phyloP scores from a whole-genome alignment of 768 basidiomycete species.

The Boletellus ananas region DNA sequence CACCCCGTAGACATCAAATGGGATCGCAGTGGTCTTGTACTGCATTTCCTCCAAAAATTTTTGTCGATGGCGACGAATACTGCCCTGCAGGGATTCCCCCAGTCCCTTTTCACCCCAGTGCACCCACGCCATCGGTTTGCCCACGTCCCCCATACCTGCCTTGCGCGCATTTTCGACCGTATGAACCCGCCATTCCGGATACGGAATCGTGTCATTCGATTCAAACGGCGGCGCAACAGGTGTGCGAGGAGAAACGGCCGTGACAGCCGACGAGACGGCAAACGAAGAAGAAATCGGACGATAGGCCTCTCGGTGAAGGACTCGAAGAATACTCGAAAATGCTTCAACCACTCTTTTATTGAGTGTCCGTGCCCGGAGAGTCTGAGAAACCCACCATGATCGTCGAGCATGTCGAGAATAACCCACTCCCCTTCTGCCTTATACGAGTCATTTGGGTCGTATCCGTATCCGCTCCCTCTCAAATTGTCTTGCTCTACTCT shows the following conservation, averaged over 20 bases:
- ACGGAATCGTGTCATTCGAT: slow-evolving; percentile 42
- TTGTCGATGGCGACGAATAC: slow-evolving; percentile 21
- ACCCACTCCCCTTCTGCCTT: slow-evolving; percentile 43
- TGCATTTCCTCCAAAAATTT: slow-evolving; percentile 22
- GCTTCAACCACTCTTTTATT: slow-evolving; percentile 30
- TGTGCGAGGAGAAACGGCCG: slow-evolving; percentile 50
- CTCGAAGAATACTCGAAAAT: slow-evolving; percentile 46
- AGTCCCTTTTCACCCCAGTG: slow-evolving; percentile 30
- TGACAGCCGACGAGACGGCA: slow-evolving; percentile 41
- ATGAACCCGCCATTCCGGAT: slow-evolving; percentile 64
- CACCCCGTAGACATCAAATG: slow-evolving; percentile 13
- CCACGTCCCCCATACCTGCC: slow-evolving; percentile 57
- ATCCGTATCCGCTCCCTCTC: background rate
- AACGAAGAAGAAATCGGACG: slow-evolving; percentile 40
- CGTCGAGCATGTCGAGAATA: slow-evolving; percentile 49
- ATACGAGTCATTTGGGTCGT: slow-evolving; percentile 8
- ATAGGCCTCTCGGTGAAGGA: slow-evolving; percentile 45
- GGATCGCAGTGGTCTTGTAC: slow-evolving; percentile 12
- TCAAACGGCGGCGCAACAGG: slow-evolving; percentile 16
- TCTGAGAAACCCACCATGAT: slow-evolving; percentile 32
- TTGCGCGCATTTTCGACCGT: slow-evolving; percentile 49
- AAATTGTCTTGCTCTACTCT: background rate
- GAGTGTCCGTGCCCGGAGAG: background rate
- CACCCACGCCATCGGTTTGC: slow-evolving; percentile 50
- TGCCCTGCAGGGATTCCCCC: slow-evolving; percentile 18